These are phyloP conservation scores for Talaromyces funiculosus DNA, from an alignment of 2,329 filamentous ascomycete species.

Conservation along the genomic window DNA sequence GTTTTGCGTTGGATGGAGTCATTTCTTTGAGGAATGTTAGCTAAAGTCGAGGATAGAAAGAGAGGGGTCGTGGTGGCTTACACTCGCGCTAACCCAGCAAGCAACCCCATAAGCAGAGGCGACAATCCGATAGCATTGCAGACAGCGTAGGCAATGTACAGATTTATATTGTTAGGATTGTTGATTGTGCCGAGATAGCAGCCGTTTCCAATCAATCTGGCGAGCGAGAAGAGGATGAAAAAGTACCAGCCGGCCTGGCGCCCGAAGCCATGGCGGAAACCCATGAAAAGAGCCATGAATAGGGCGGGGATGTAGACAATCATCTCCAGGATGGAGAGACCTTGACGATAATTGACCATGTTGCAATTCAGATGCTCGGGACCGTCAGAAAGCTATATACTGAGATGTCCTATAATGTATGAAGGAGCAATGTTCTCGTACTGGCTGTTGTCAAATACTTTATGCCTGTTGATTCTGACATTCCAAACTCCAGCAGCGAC, in stretches of 20 bases:
- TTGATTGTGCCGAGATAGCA: slow-evolving; percentile 24
- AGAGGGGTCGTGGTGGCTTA: slow-evolving; percentile 5
- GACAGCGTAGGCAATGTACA: slow-evolving; percentile 25
- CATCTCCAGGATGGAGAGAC: slow-evolving; percentile 22
- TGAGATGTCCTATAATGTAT: too few relatives aligned
- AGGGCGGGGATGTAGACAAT: slow-evolving; percentile 20
- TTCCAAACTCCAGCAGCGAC: neutral
- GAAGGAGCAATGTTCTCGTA: neutral
- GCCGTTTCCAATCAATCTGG: slow-evolving; percentile 26
- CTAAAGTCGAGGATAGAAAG: too few relatives aligned
- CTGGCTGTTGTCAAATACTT: neutral
- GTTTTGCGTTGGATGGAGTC: slow-evolving; percentile 19
- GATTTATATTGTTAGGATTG: slow-evolving; percentile 18
- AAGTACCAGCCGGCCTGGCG: slow-evolving; percentile 32
- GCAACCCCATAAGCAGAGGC: slow-evolving; percentile 16
- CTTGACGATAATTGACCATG: slow-evolving; percentile 18
- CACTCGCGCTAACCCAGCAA: slow-evolving; percentile 18
- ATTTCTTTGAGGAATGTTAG: slow-evolving; percentile 16
- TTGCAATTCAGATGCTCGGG: neutral
- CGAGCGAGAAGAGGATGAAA: slow-evolving; percentile 28
- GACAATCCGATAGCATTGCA: slow-evolving; percentile 20
- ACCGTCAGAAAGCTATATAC: neutral
- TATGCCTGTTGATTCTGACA: neutral
- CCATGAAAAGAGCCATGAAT: slow-evolving; percentile 18
- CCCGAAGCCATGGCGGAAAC: slow-evolving; percentile 22